A percentile compares a stretch with the other conserved stretches of the same genome.
These are phyloP conservation scores for Phytophthora tentaculata DNA, from an alignment of 352 stramenopile genomes.

Conservation along the genomic window DNA sequence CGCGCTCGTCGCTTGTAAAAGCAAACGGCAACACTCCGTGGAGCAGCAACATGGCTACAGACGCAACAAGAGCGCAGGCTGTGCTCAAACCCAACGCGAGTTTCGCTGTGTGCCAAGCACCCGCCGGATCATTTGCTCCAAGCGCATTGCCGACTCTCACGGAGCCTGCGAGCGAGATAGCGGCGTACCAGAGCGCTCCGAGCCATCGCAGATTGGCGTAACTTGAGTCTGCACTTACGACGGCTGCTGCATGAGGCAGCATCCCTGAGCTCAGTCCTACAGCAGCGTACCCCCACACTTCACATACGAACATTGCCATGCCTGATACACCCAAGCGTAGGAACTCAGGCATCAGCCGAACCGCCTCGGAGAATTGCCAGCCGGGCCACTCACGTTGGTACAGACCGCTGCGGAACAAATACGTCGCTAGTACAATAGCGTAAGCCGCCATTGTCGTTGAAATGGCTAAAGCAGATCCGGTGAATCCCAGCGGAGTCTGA, in stretches of 20 bases:
- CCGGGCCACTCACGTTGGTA: conserved; percentile 81
- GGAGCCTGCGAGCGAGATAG: conserved; percentile 65
- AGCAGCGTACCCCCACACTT: conserved; percentile 85
- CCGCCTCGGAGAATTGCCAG: conserved; percentile 67
- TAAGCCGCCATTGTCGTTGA: conserved; percentile 64
- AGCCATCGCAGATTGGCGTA: conserved; percentile 81
- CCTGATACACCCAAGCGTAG: conserved; percentile 79
- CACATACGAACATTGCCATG: conserved; percentile 87
- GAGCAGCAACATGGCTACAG: conserved; percentile 62
- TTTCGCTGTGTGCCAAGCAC: conserved; percentile 73
- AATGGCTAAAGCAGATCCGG: conserved; percentile 77
- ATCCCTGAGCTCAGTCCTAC: conserved; percentile 78
- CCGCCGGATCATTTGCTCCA: conserved; percentile 77
- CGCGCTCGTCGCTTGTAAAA: conserved; percentile 63
- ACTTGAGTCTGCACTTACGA: conserved; percentile 86
- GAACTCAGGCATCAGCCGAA: conserved; percentile 78
- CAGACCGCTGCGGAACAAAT: conserved; percentile 69
- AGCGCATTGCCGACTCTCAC: conserved; percentile 88
- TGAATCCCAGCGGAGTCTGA: conserved; percentile 73
- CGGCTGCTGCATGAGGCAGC: conserved; percentile 76
- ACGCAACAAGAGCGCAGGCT: conserved; percentile 49
- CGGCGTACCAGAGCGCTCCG: conserved; percentile 60
- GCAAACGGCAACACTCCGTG: conserved; percentile 62
- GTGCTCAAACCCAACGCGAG: conserved; percentile 59
- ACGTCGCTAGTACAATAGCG: conserved; percentile 65